A percentile compares a stretch with the other conserved stretches of the same genome.
These are phyloP conservation scores for Leishmania gerbilli DNA, from an alignment of 208 protist genomes.

Conservation along the genomic window DNA sequence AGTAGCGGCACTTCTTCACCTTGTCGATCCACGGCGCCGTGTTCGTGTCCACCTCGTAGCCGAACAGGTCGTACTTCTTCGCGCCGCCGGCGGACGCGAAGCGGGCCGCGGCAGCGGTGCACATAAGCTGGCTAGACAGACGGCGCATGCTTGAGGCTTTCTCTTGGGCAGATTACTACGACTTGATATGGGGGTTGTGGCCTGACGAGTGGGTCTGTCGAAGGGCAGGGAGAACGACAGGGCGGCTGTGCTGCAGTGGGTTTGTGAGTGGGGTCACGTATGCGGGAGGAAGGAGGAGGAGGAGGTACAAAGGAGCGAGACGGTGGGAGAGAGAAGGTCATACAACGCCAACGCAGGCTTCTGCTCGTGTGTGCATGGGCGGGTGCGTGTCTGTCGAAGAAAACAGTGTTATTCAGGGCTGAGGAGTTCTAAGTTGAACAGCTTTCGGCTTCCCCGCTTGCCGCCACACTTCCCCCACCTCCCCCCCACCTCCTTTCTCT, in stretches of 20 bases:
- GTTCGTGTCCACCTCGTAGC: constrained; percentile 89
- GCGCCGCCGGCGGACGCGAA: constrained; percentile 44
- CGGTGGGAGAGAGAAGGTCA: neutral
- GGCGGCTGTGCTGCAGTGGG: neutral
- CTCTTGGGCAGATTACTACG: neutral
- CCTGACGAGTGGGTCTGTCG: neutral
- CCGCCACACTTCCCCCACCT: neutral
- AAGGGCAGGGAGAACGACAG: neutral
- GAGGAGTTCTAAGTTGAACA: neutral
- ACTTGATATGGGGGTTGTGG: neutral
- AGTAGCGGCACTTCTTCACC: constrained; percentile 83
- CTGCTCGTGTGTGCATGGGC: neutral
- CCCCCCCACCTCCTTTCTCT: neutral
- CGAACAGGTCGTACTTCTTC: constrained; percentile 89
- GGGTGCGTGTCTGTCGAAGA: neutral
- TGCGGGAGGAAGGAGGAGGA: neutral
- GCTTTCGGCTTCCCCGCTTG: neutral
- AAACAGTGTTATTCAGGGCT: neutral
- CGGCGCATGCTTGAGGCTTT: constrained; percentile 58
- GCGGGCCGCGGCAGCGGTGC: constrained; percentile 50
- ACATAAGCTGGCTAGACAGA: constrained; percentile 63
- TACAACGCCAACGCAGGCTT: neutral
- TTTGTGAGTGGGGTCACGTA: neutral
- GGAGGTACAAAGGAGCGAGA: neutral
- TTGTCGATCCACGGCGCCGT: constrained; percentile 84